Evolutionary conservation across 805 yeast species (phyloP).

Genomic region (Saturnispora sanitii): DNA sequence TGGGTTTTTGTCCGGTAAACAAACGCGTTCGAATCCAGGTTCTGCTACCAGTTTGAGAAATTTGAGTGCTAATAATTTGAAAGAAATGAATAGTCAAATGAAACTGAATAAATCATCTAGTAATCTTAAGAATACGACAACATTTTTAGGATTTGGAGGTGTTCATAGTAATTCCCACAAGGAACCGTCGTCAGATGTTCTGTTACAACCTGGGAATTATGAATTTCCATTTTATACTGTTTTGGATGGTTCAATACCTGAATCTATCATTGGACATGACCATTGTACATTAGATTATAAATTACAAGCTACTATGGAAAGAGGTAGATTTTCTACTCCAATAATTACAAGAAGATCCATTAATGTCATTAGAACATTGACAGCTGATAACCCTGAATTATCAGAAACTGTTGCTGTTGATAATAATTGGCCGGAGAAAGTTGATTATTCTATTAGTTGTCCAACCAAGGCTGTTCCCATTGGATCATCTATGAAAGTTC

Average conservation of each 20-base stretch:
- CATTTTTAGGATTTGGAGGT: conserved; percentile 4
- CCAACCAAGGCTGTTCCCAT: conserved; percentile 87
- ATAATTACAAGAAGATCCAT: conserved; percentile 60
- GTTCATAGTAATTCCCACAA: neutral
- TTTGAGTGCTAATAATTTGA: conserved; percentile 35
- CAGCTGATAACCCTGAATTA: conserved; percentile 79
- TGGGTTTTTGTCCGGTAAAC: conserved; percentile 25
- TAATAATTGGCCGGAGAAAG: conserved; percentile 90
- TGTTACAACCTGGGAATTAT: conserved; percentile 65
- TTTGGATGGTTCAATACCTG: conserved; percentile 76
- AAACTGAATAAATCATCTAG: conserved; percentile 23
- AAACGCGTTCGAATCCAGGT: conserved; percentile 29
- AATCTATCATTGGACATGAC: conserved; percentile 83
- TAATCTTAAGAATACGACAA: neutral
- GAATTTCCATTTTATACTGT: conserved; percentile 83
- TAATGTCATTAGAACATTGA: conserved; percentile 75
- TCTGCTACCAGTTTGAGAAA: conserved; percentile 34
- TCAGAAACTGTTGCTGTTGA: conserved; percentile 90
- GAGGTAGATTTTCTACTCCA: conserved; percentile 66
- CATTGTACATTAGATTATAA: conserved; percentile 67
- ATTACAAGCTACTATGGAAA: conserved; percentile 70
- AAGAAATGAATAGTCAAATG: conserved; percentile 9
- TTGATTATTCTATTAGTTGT: conserved; percentile 77
- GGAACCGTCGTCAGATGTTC: conserved; percentile 15
- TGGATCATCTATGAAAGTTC: conserved; percentile 68